Conservation (phyloP, 106 monocot genomes). For the Acorus calamus region DNA sequence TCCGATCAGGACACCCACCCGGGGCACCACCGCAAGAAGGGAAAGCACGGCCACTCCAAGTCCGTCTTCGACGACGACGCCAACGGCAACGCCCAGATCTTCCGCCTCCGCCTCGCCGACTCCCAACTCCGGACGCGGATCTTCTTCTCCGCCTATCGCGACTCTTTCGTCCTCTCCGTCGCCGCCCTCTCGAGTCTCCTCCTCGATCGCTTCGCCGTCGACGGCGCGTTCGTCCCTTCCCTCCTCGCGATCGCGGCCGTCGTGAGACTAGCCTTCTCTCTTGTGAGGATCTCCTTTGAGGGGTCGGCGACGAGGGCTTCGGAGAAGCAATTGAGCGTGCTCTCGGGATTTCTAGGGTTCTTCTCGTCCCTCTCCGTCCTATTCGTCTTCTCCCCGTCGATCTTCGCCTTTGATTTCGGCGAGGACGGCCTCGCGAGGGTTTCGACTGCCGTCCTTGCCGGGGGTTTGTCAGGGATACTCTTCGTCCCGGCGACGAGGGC, state of each 20-base stretch:
- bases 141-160: constrained; percentile 8
- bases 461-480: constrained; percentile 21
- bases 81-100: constrained; percentile 36
- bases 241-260: constrained; percentile 9
- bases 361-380: constrained; percentile 9
- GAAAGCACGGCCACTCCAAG: constrained; percentile 45
- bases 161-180: not conserved
- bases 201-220: not conserved
- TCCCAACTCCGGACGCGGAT: constrained; percentile 24
- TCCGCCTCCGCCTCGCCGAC: constrained; percentile 21
- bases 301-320: constrained; percentile 22
- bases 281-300: constrained; percentile 23
- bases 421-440: not conserved
- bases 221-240: constrained; percentile 7
- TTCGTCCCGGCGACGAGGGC: constrained; percentile 43
- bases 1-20: constrained; percentile 2
- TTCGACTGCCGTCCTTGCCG: constrained; percentile 16
- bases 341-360: constrained; percentile 25
- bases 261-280: constrained; percentile 15
- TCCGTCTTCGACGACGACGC: constrained; percentile 39
- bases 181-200: constrained; percentile 2
- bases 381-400: constrained; percentile 14
- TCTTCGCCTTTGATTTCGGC: constrained; percentile 30
- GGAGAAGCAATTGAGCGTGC: constrained; percentile 12
- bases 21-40: constrained; percentile 14